These are phyloP conservation scores for Psilocybe sp. DNA, from an alignment of 768 basidiomycete genomes.

Conservation along the genomic window DNA sequence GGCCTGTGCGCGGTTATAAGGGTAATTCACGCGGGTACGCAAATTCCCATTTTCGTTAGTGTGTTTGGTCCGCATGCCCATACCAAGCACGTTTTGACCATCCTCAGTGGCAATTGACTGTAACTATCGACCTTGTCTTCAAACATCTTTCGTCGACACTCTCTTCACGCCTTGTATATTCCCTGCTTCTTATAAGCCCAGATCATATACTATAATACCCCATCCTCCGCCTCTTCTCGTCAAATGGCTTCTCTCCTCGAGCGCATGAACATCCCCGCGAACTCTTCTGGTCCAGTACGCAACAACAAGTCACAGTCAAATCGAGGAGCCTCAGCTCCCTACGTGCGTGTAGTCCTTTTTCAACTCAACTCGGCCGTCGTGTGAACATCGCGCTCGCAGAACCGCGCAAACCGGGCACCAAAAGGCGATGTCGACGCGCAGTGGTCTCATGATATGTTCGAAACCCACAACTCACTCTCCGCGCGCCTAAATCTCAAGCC, in stretches of 20 bases:
- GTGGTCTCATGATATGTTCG: conserved; percentile 75
- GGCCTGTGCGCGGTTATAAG: too few species aligned
- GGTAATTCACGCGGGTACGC: too few species aligned
- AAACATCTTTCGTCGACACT: too few species aligned
- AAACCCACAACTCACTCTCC: conserved; percentile 57
- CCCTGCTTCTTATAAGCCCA: not conserved
- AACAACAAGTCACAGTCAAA: conserved; percentile 30
- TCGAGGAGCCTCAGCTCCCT: conserved; percentile 44
- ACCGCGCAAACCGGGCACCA: conserved; percentile 50
- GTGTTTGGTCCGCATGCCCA: too few species aligned
- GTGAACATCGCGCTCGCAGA: conserved; percentile 30
- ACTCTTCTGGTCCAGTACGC: conserved; percentile 46
- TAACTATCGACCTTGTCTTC: too few species aligned
- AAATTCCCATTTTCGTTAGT: too few species aligned
- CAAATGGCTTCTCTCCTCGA: conserved; percentile 59
- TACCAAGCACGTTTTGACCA: too few species aligned
- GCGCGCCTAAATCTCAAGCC: conserved; percentile 50
- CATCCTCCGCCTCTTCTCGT: not conserved
- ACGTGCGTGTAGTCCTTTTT: conserved; percentile 43
- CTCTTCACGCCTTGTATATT: not conserved
- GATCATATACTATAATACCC: not conserved
- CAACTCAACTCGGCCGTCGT: conserved; percentile 13
- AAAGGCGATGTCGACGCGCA: conserved; percentile 64
- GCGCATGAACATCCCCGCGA: conserved; percentile 47
- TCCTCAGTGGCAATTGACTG: too few species aligned